Percentiles rank a stretch among this genome's conserved stretches.
These are phyloP conservation scores for Aspergillus alliaceus DNA, from an alignment of 2,329 filamentous ascomycete genomes.

Conservation along the genomic window DNA sequence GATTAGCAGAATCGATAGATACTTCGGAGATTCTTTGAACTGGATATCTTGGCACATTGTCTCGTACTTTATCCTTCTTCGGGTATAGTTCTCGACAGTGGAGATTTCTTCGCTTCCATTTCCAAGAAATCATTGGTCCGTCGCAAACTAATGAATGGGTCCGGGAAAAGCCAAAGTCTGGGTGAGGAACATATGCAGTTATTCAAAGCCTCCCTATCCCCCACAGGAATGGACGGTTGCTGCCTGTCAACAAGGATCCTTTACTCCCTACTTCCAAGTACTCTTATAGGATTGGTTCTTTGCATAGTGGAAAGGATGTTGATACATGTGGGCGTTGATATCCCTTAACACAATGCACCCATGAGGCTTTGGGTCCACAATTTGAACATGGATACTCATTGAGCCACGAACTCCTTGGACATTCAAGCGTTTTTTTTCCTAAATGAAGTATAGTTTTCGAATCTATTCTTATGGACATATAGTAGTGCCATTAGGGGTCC, in stretches of 20 bases:
- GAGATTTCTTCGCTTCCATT: background rate
- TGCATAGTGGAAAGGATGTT: too few species aligned
- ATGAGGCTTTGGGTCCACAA: too few species aligned
- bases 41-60: background rate
- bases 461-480: background rate
- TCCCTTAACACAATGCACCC: too few species aligned
- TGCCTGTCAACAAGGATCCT: background rate
- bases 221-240: background rate
- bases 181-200: background rate
- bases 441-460: conserved; percentile 4
- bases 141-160: background rate
- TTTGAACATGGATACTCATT: background rate
- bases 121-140: background rate
- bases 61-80: background rate
- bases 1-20: background rate
- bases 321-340: background rate
- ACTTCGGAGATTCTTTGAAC: background rate
- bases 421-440: background rate
- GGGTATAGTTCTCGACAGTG: conserved; percentile 4
- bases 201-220: background rate
- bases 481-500: background rate
- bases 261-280: too few species aligned
- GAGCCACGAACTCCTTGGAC: background rate
- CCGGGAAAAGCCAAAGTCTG: background rate
- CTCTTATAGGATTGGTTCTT: too few species aligned